Evolutionary conservation across 1,139 yeast species (phyloP), one percentile per base, ranked within the genome.

Genomic region (Candida albicans): DNA sequence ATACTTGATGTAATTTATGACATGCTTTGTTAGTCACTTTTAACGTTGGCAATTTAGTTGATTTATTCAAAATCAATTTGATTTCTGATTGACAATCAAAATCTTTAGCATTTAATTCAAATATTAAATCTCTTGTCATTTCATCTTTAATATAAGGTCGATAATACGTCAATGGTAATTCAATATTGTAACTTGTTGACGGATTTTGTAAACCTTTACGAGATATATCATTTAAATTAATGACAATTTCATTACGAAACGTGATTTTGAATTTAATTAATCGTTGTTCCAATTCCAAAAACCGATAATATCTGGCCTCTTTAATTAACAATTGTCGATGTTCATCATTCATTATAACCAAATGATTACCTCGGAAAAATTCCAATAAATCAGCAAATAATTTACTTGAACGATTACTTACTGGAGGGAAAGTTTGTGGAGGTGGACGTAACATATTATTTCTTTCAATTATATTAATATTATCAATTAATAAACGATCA

Each of bases 281-380:
- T 47, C 75, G 67, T 63, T 90, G 96, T 59, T 87, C 95, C 36
- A 90, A 67, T 39, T 82, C 90, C 41, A 79, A 64, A 54, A 90
- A 84, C 41, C 95, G 72, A 61, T 87, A 90, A 63, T 85, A 90
- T 39, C 76, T 73, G 51, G 96, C 87, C 57, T 90, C 97, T 41
- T 71, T 69, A 6, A 84, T 61, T 45, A 90, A 67, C 8, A 77
- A 62, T 5, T 67, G 59, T 36, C 95, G 67, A 56, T 85, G 88
- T 3, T 67, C 67, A 33, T 80, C 84, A 50, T 73, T 62, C 29
- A 65, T 61, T 13, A 87, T 68, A 0, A 70, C 66, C 6, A 73
- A 52, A 4, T 62, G 56, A 33, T 79, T 76, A 0, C 95, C 95
- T 44, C 76, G 71, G 28, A 87, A 62, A 2, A 81, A 56, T 35